These are phyloP conservation scores for Cladosporium sp. DNA, from an alignment of 2,329 filamentous ascomycete species.

Conservation along the genomic window DNA sequence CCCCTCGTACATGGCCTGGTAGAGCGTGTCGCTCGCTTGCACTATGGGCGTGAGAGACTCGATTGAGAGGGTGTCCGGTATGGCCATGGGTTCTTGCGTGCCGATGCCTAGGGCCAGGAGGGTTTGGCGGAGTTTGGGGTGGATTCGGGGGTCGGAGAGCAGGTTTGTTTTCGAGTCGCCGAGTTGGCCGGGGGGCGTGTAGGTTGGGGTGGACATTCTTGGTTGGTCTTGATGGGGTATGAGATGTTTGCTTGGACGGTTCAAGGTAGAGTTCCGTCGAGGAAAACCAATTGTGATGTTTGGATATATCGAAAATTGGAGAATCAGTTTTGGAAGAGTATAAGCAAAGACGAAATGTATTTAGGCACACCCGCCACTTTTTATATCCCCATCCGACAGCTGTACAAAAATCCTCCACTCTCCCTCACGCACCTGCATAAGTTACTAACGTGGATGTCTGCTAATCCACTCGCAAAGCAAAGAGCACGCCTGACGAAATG, in stretches of 20 bases:
- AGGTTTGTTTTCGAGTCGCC: conserved; percentile 22
- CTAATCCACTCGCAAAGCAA: no score
- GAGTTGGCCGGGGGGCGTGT: conserved; percentile 21
- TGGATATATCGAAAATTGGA: no score
- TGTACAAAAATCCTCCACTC: no score
- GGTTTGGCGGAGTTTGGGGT: conserved; percentile 22
- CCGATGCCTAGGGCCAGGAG: conserved; percentile 21
- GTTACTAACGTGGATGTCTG: no score
- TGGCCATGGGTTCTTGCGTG: not conserved
- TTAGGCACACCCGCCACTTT: no score
- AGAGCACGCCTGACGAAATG: no score
- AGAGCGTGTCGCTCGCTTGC: conserved; percentile 9
- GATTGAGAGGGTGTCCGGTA: conserved; percentile 16
- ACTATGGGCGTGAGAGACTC: conserved; percentile 5
- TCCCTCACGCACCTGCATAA: no score
- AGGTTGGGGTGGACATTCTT: conserved; percentile 4
- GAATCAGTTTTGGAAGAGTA: no score
- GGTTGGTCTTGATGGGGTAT: not conserved
- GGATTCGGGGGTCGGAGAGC: conserved; percentile 22
- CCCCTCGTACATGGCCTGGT: conserved; percentile 68
- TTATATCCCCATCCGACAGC: no score
- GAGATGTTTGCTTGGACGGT: not conserved
- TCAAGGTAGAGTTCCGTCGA: no score
- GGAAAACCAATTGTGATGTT: no score
- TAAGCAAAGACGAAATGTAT: no score